Base-by-base conservation (phyloP, 441 rosid species). In the Pelargonium myrrhifolium region DNA sequence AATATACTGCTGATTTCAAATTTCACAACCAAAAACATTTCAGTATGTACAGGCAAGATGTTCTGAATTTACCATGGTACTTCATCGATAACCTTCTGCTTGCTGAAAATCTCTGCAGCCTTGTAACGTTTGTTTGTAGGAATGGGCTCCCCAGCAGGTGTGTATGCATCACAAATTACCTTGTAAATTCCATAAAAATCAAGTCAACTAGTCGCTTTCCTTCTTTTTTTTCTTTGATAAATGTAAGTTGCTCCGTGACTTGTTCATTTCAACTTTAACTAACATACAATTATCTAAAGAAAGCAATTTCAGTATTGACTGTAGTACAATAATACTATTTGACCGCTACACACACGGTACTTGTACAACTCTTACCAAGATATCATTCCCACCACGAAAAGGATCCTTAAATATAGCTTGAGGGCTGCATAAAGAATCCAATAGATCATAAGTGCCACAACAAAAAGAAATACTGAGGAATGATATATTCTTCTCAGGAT, bases 371-470 rank as follows among this genome's bases (percentile, higher is more conserved):
- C 88, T 75, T 78, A 93, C 99, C 96, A 91, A 80, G 74, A 94
- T 94, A 77, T 94, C 86, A 79, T 89, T 89, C 21, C 96, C 96
- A 3, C 99, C 96, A 11, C 99, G 96, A 84, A 94, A 94, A 64
- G 97, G 99, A 71, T 91, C 97, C 85, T 86, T 91, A 69, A 87
- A 94, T 64, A 89, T 91, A 69, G 97, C 96, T 80, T 91, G 99
- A n/a, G 99, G 99, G 76, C 96, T 94, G 86, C 66, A 49, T 53
- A 65, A 67, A 74, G 65, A 67, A 66, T 45, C 21, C 6, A 62
- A 76, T 61, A 74, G 28, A 70, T 56, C 53, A 68, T 69, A 42
- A 26, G 73, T 20, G 26, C 22, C 12, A 71, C 14, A 5, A 58
- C 22, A 47, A 15, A 66, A 40, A 68, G 31, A 28, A 61, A 49